These are phyloP conservation scores for Colletotrichum cereale DNA, from an alignment of 2,329 filamentous ascomycete species.

Conservation along the genomic window DNA sequence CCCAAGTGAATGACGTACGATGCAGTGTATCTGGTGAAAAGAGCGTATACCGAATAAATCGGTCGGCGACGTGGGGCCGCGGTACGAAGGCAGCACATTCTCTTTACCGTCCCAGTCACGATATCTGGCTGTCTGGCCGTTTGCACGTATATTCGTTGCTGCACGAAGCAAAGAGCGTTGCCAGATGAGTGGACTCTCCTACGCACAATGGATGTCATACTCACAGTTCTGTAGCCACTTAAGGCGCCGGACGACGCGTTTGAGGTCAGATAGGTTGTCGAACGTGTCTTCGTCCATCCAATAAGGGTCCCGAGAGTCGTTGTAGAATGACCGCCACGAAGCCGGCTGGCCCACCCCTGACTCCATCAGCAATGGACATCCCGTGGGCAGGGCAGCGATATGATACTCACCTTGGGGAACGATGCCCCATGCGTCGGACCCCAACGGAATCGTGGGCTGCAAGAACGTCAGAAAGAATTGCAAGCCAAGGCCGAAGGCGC, in stretches of 20 bases:
- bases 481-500: neutral
- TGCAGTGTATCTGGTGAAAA: conserved; percentile 17
- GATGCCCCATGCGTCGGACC: conserved; percentile 5
- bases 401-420: neutral
- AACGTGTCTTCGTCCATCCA: conserved; percentile 25
- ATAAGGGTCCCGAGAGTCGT: conserved; percentile 10
- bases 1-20: too few relatives aligned
- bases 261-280: neutral
- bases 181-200: too few relatives aligned
- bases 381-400: neutral
- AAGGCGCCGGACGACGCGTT: neutral
- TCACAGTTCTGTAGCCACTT: conserved; percentile 26
- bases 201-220: neutral
- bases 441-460: neutral
- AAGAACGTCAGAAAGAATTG: neutral
- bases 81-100: neutral
- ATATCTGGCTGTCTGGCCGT: neutral
- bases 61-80: neutral
- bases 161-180: neutral
- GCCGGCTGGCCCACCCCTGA: conserved; percentile 8
- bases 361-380: neutral
- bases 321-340: conserved; percentile 17
- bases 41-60: conserved; percentile 2
- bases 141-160: neutral
- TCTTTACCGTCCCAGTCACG: neutral